Evolutionary conservation across 148 eudicot species (phyloP), one percentile per base, ranked within the genome.

Genomic region (Chenopodium suecicum): DNA sequence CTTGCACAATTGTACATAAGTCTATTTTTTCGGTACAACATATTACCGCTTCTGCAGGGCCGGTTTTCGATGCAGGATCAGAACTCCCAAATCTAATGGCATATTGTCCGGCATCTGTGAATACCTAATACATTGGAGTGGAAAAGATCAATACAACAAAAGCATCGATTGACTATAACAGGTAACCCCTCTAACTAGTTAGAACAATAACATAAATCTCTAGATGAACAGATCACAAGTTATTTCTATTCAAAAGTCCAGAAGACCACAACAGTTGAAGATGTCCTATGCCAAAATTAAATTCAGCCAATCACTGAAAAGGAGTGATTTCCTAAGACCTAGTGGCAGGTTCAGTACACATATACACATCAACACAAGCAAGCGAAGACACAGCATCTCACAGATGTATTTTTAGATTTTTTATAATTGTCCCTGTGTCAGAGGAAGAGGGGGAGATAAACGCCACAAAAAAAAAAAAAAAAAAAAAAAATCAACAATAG

Each of bases 41-140:
- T 20, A 46, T 80, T 90, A 95, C 98, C 87, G 65, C 81, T 78
- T 75, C 47, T 68, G 88, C 88, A 86, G 84, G 87, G 75, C 84
- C 88, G 48, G 82, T 72, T 75, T 81, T 83, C 62, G 82, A 62
- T 66, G 62, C 74, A 34, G 90, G 78, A 83, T 88, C 91, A 63
- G 92, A 83, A 81, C 85, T 91, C 56, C 99, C 99, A 88, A 94
- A 96, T 69, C 98, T 90, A 77, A 96, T 96, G 78, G 86, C 97
- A 86, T 96, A 96, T 78, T 96, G 98, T 81, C 99, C 99, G 83
- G 99, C 99, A 89, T 96, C 99, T 58, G 99, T 94, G 81, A 96
- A 90, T 71, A 96, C 79, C 99, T 96, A 88, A 56, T 76, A 64
- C 44, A 82, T 58, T 44, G 31, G 73, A 58, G 46, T 56, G 76